Conservation (phyloP, 495 filamentous ascomycete species). For the Penicillium parvum region DNA sequence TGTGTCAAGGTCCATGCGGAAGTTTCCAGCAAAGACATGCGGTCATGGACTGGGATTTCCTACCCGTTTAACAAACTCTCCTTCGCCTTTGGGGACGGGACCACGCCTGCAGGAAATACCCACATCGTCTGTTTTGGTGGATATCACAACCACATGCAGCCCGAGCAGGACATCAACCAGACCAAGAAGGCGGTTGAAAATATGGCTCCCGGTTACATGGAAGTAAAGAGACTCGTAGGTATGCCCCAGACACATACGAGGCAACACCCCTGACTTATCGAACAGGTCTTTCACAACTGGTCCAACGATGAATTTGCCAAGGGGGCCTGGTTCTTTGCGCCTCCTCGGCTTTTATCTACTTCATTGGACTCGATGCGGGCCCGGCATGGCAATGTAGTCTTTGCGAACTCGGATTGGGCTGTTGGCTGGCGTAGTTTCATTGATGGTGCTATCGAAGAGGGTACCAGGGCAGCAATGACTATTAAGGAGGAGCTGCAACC, state of each 20-base stretch:
- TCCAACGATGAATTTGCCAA: constrained; percentile 27
- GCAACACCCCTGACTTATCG: background rate
- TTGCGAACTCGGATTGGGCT: constrained; percentile 32
- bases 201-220: constrained; percentile 21
- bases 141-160: constrained; percentile 16
- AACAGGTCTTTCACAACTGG: constrained; percentile 30
- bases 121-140: constrained; percentile 25
- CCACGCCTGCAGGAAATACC: constrained; percentile 20
- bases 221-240: constrained; percentile 17
- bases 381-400: constrained; percentile 22
- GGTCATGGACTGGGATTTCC: constrained; percentile 21
- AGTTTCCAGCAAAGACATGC: constrained; percentile 19
- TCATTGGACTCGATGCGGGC: constrained; percentile 20
- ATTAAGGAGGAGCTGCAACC: constrained; percentile 16
- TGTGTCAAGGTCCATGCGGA: constrained; percentile 30
- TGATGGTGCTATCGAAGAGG: constrained; percentile 33
- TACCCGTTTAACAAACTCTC: constrained; percentile 22
- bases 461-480: constrained; percentile 17
- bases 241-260: too few relatives aligned
- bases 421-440: constrained; percentile 31
- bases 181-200: constrained; percentile 16
- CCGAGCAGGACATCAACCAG: constrained; percentile 15
- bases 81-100: constrained; percentile 17
- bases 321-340: constrained; percentile 26
- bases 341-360: constrained; percentile 11